A percentile compares a stretch with the other conserved stretches of the same genome.
Evolutionary conservation across 2,329 filamentous ascomycete species (phyloP).

Genomic region (Rutstroemia sp.): DNA sequence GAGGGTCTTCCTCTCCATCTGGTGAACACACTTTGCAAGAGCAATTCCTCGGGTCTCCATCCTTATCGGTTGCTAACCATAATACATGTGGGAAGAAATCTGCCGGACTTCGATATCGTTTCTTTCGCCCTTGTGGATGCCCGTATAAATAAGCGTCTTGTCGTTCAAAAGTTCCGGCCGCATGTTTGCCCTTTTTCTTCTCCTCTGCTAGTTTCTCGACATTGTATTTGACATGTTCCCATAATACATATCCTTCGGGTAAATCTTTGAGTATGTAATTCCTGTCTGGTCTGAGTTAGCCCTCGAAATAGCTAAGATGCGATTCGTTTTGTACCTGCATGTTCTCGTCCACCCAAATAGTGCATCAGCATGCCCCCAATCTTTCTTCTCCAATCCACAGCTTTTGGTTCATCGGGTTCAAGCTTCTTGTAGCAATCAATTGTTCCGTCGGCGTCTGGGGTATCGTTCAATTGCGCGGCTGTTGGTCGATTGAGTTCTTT

Average conservation of each 20-base stretch:
- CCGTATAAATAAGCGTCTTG: slow-evolving; percentile 55
- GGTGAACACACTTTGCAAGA: slow-evolving; percentile 50
- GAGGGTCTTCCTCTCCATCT: slow-evolving; percentile 32
- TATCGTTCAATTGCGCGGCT: slow-evolving; percentile 42
- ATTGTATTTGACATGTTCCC: slow-evolving; percentile 48
- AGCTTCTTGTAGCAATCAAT: slow-evolving; percentile 48
- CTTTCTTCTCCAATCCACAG: slow-evolving; percentile 50
- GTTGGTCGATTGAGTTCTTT: slow-evolving; percentile 42
- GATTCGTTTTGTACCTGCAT: slow-evolving; percentile 10
- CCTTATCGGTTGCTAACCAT: slow-evolving; percentile 47
- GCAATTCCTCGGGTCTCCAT: slow-evolving; percentile 45
- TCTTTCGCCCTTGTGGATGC: slow-evolving; percentile 47
- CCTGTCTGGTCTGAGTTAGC: slow-evolving; percentile 24
- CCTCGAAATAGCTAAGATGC: neutral
- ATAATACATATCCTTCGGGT: slow-evolving; percentile 49
- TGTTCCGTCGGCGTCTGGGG: slow-evolving; percentile 43
- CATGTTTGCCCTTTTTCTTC: slow-evolving; percentile 34
- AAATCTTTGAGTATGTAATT: slow-evolving; percentile 45
- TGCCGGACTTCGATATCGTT: slow-evolving; percentile 49
- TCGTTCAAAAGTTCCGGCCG: slow-evolving; percentile 43
- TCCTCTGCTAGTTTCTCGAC: slow-evolving; percentile 34
- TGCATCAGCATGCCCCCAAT: slow-evolving; percentile 50
- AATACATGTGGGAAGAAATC: slow-evolving; percentile 54
- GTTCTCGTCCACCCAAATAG: slow-evolving; percentile 34
- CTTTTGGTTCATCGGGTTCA: slow-evolving; percentile 42